Evolutionary conservation across 1,139 yeast species (phyloP).

Genomic region (Yamadazyma mexicana): DNA sequence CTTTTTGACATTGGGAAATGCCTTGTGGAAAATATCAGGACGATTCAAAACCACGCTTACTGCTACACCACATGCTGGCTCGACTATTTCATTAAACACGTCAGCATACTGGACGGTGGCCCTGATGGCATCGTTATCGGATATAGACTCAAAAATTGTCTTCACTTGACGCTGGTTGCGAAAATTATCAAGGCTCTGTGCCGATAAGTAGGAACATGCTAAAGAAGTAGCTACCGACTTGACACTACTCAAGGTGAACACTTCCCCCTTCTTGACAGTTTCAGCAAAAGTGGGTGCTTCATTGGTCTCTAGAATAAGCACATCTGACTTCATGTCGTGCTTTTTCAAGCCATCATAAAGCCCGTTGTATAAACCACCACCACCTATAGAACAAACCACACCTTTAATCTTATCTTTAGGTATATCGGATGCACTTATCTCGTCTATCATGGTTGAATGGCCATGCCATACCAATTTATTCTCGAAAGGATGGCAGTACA

Average conservation of each 20-base stretch:
- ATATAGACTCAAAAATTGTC: constrained; percentile 28
- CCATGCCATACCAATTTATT: constrained; percentile 42
- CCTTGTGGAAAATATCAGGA: constrained; percentile 20
- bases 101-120: constrained; percentile 30
- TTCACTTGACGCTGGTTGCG: constrained; percentile 14
- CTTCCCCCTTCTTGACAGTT: constrained; percentile 28
- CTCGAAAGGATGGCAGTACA: constrained; percentile 46
- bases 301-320: constrained; percentile 36
- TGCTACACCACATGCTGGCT: constrained; percentile 48
- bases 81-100: constrained; percentile 26
- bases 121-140: constrained; percentile 36
- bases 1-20: constrained; percentile 22
- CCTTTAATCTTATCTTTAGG: constrained; percentile 28
- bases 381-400: constrained; percentile 44
- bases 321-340: constrained; percentile 21
- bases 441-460: constrained; percentile 36
- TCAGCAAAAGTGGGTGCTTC: constrained; percentile 40
- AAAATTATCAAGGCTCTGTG: constrained; percentile 28
- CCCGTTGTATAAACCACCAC: constrained; percentile 46
- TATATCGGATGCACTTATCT: constrained; percentile 24
- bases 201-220: constrained; percentile 39
- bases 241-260: constrained; percentile 28
- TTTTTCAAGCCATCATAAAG: constrained; percentile 29
- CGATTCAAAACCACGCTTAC: constrained; percentile 27
- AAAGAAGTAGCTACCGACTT: constrained; percentile 40